A percentile compares a stretch with the other conserved stretches of the same genome.
phyloP scores from a whole-genome alignment of 2,329 filamentous ascomycete genomes.

The Cyanodermella asteris region DNA sequence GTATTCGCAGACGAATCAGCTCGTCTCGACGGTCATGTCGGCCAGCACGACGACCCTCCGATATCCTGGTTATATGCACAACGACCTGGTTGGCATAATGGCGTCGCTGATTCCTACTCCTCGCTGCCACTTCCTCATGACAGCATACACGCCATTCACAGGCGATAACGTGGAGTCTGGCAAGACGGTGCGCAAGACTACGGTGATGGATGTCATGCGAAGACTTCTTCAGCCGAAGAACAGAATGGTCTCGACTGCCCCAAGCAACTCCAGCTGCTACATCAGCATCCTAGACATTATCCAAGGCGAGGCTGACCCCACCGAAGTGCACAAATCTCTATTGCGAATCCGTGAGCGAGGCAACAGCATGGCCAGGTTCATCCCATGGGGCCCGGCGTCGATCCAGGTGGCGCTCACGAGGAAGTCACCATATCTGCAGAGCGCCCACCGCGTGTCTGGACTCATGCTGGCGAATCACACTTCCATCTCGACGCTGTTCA shows the following conservation, averaged over 20 bases:
- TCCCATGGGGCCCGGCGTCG: slow-evolving; percentile 92
- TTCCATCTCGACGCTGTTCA: slow-evolving; percentile 89
- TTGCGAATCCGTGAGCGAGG: slow-evolving; percentile 85
- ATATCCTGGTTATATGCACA: slow-evolving; percentile 99
- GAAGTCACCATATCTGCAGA: slow-evolving; percentile 85
- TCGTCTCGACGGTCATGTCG: slow-evolving; percentile 96
- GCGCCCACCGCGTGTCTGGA: slow-evolving; percentile 82
- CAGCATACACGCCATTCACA: slow-evolving; percentile 93
- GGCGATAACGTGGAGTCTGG: slow-evolving; percentile 90
- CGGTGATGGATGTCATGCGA: slow-evolving; percentile 92
- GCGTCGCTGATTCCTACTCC: slow-evolving; percentile 91
- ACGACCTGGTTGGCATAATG: slow-evolving; percentile 90
- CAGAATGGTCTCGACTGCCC: slow-evolving; percentile 91
- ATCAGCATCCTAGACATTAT: slow-evolving; percentile 98
- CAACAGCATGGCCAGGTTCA: slow-evolving; percentile 87
- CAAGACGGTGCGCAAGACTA: slow-evolving; percentile 95
- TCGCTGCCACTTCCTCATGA: slow-evolving; percentile 94
- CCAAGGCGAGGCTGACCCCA: slow-evolving; percentile 93
- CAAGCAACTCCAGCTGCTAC: slow-evolving; percentile 94
- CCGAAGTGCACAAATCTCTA: slow-evolving; percentile 92
- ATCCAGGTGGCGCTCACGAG: slow-evolving; percentile 95
- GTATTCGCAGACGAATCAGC: slow-evolving; percentile 91
- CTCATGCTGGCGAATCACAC: slow-evolving; percentile 98
- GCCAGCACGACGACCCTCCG: slow-evolving; percentile 88
- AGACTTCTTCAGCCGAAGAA: slow-evolving; percentile 92